A percentile compares a stretch with the other conserved stretches of the same genome.
phyloP scores from a whole-genome alignment of 441 rosid genomes.

The Eruca vesicaria region DNA sequence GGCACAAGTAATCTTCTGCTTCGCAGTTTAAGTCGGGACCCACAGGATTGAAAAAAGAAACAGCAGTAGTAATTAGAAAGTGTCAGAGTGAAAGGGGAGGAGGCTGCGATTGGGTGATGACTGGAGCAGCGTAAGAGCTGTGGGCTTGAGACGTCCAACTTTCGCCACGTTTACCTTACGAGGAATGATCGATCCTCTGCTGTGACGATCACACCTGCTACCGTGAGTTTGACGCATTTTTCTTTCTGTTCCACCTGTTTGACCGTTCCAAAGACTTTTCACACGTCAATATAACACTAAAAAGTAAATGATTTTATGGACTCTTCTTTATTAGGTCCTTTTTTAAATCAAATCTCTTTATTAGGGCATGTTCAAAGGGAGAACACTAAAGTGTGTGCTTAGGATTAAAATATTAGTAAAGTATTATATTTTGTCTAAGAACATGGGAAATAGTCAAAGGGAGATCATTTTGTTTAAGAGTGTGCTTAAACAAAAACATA shows the following conservation, averaged over 20 bases:
- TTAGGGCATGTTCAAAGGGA: no score
- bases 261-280: conserved; percentile 15
- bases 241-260: conserved; percentile 14
- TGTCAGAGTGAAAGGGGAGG: conserved; percentile 4
- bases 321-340: conserved; percentile 19
- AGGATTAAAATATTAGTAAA: no score
- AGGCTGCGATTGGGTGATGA: conserved; percentile 2
- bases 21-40: conserved; percentile 33
- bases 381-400: no score
- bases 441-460: no score
- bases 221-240: conserved; percentile 6
- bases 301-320: not conserved
- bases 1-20: conserved; percentile 36
- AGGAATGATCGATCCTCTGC: conserved; percentile 16
- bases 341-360: no score
- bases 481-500: no score
- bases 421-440: no score
- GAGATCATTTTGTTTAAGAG: no score
- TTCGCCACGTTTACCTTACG: conserved; percentile 21
- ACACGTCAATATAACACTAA: not conserved
- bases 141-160: conserved; percentile 12
- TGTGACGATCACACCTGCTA: not conserved
- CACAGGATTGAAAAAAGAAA: not conserved
- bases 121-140: conserved; percentile 26
- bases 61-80: conserved; percentile 14